A percentile compares a stretch with the other conserved stretches of the same genome.
phyloP scores from a whole-genome alignment of 768 basidiomycete genomes.

The Gloeopeniophorella convolvens region DNA sequence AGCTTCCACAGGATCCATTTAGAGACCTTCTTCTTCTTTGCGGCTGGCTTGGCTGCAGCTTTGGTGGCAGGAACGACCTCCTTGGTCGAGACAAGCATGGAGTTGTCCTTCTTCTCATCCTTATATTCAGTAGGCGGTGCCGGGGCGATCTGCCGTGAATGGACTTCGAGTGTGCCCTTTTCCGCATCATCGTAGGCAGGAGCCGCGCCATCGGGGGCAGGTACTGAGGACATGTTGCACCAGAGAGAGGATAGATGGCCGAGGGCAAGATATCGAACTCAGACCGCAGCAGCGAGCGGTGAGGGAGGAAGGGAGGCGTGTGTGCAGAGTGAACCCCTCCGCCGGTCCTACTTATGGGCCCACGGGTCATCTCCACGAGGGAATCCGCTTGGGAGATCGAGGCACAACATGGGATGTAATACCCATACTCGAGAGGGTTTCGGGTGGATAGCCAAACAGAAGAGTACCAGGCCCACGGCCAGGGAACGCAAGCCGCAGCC shows the following conservation, averaged over 20 bases:
- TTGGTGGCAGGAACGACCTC: conserved; percentile 29
- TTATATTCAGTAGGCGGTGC: conserved; percentile 10
- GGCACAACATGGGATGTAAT: conserved; percentile 3
- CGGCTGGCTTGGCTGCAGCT: conserved; percentile 30
- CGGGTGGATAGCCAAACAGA: conserved; percentile 3
- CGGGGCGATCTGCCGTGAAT: conserved; percentile 5
- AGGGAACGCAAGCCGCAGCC: not conserved
- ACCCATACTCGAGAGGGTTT: not conserved
- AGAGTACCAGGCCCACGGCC: conserved; percentile 4
- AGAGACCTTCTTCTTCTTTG: conserved; percentile 51
- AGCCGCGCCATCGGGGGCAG: conserved; percentile 21
- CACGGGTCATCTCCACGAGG: not conserved
- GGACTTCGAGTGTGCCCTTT: conserved; percentile 24
- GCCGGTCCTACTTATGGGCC: conserved; percentile 14
- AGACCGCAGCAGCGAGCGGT: not conserved
- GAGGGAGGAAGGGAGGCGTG: not conserved
- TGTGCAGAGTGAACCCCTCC: not conserved
- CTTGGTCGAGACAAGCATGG: conserved; percentile 32
- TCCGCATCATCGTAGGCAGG: conserved; percentile 26
- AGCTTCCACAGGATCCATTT: conserved; percentile 55
- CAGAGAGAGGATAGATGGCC: conserved; percentile 18
- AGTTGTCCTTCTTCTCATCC: conserved; percentile 20
- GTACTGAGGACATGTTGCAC: conserved; percentile 21
- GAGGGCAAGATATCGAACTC: not conserved
- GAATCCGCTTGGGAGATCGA: not conserved